Base-by-base conservation (phyloP, 1,284 basidiomycete genomes). In the Marasmius oreades region DNA sequence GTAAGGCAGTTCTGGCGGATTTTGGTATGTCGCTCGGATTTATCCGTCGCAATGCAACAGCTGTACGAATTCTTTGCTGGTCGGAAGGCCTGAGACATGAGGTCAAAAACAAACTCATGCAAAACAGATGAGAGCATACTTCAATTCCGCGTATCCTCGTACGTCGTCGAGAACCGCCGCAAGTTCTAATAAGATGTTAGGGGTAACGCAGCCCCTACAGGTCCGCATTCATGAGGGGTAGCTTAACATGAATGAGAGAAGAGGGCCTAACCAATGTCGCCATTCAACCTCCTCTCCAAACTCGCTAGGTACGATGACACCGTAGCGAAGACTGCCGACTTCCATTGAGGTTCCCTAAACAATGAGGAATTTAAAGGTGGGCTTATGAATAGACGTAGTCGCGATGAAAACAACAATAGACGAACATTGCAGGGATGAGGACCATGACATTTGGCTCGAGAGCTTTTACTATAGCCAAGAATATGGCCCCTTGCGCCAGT, bases 141-240 rank as follows among this genome's bases (percentile, higher is more conserved):
- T 77, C n/a, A 90, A 72, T 34, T 65, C 66, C 22, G 61, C 64
- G 61, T 87, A 85, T 0, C 85, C 85, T 1, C 69, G 59, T 7
- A 86, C 69, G 26, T 63, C 67, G 16, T 77, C 73, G 36, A 84
- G 60, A 50, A 73, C 65, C 12, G 68, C 54, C 36, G 81, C 78
- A 45, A 91, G 71, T 46, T 73, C 66, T 23, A 65, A 68, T 34
- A 91, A 69, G 46, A 85, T 82, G 43, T 72, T 69, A 4, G 80
- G 75, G 6, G 85, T 86, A 11, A 90, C 82, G 59, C 88, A 91
- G 61, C 84, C 86, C 88, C 88, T 90, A 60, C 48, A 50, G 39
- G 5, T 43, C 37, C 43, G 12, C 44, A 57, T 48, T 28, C 57
- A 37, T 54, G 53, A 22, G 53, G 52, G 57, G 42, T 59, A 51